Evolutionary conservation across 1,284 basidiomycete species (phyloP).

Genomic region (Psilocybe mexicana): DNA sequence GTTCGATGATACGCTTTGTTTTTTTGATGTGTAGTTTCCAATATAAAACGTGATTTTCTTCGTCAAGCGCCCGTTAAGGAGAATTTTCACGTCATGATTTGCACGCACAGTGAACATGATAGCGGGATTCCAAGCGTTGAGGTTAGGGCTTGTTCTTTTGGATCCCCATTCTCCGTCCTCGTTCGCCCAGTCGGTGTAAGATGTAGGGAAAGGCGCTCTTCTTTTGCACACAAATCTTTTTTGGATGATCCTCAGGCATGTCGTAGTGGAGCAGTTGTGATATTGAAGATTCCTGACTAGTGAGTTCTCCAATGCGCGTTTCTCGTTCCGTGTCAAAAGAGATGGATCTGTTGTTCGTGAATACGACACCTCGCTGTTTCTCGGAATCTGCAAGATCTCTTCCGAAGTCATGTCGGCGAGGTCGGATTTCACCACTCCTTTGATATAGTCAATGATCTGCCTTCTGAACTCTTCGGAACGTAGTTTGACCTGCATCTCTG

Average conservation of each 20-base stretch:
- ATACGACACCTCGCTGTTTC: background rate
- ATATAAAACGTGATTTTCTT: slow-evolving; percentile 7
- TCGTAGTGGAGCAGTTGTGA: slow-evolving; percentile 1
- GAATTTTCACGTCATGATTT: slow-evolving; percentile 15
- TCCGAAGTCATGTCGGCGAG: background rate
- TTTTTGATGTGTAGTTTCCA: slow-evolving; percentile 15
- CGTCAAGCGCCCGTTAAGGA: slow-evolving; percentile 7
- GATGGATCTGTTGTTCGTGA: background rate
- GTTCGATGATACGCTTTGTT: slow-evolving; percentile 11
- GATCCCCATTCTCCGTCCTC: slow-evolving; percentile 27
- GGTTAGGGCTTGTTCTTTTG: slow-evolving; percentile 18
- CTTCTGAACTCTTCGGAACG: slow-evolving; percentile 13
- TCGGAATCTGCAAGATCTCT: background rate
- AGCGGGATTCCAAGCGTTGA: slow-evolving; percentile 24
- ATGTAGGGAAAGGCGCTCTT: slow-evolving; percentile 8
- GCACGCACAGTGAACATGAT: background rate
- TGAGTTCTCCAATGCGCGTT: background rate
- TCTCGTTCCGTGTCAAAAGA: background rate
- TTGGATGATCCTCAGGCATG: slow-evolving; percentile 3
- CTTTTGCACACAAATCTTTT: slow-evolving; percentile 11
- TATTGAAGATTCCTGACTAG: slow-evolving; percentile 8
- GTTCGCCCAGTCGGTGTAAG: background rate
- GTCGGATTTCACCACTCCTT: background rate
- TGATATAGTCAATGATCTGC: slow-evolving; percentile 7
- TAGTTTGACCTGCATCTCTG: slow-evolving; percentile 28